Evolutionary conservation across 2,329 filamentous ascomycete species (phyloP).

Genomic region (Trichophyton schoenleinii): DNA sequence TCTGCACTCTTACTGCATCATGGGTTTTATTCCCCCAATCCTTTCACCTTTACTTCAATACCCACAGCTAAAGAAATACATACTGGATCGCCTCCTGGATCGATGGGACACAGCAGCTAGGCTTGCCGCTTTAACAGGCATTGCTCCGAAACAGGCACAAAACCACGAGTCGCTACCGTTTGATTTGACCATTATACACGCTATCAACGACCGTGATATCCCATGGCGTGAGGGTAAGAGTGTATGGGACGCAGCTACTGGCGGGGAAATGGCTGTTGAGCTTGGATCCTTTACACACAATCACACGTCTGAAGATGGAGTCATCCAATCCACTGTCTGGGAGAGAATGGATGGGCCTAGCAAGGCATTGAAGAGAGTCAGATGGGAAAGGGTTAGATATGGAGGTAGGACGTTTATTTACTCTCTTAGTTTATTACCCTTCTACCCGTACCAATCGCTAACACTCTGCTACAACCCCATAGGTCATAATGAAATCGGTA

Average conservation of each 20-base stretch:
- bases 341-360: constrained; percentile 17
- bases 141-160: constrained; percentile 13
- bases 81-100: constrained; percentile 58
- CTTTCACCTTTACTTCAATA: constrained; percentile 61
- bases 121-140: constrained; percentile 36
- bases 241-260: constrained; percentile 30
- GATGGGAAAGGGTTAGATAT: constrained; percentile 34
- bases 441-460: background rate
- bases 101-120: constrained; percentile 64
- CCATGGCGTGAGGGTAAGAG: constrained; percentile 44
- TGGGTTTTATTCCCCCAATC: constrained; percentile 60
- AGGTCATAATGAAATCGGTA: constrained; percentile 32
- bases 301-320: constrained; percentile 20
- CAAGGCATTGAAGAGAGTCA: constrained; percentile 25
- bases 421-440: background rate
- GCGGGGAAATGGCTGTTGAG: constrained; percentile 16
- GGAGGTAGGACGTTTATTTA: constrained; percentile 25
- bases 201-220: constrained; percentile 70
- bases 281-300: constrained; percentile 22
- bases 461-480: background rate
- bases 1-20: constrained; percentile 63
- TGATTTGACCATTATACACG: constrained; percentile 63
- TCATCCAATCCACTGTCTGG: constrained; percentile 28
- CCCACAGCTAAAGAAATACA: constrained; percentile 49
- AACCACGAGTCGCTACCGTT: constrained; percentile 45